Percentiles rank a stretch among this genome's conserved stretches.
Conservation (phyloP, 2,329 filamentous ascomycete species). For the Colletotrichum tabaci region DNA sequence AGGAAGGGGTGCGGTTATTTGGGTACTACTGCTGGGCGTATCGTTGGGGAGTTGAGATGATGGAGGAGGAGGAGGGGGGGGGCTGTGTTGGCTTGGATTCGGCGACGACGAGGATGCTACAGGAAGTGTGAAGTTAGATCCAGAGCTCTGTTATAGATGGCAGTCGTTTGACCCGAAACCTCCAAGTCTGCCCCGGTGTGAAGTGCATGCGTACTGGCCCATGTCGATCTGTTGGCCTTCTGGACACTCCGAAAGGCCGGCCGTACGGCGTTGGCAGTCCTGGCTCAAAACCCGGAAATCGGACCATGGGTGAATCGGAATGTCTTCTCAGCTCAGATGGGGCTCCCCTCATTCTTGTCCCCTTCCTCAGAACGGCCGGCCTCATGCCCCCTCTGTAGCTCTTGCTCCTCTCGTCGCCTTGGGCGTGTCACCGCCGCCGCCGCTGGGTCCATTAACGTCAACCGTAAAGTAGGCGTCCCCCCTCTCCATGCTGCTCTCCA, state of each 20-base stretch:
- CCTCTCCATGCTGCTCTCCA: constrained; percentile 17
- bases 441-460: background rate
- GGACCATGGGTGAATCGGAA: background rate
- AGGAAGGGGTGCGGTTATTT: background rate
- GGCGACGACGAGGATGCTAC: no score
- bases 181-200: background rate
- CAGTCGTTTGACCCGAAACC: background rate
- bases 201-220: background rate
- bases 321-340: background rate
- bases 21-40: constrained; percentile 10
- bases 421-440: background rate
- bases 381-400: constrained; percentile 11
- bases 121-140: background rate
- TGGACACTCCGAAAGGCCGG: no score
- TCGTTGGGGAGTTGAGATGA: background rate
- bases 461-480: constrained; percentile 18
- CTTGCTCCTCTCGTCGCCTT: constrained; percentile 1
- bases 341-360: background rate
- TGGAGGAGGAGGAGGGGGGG: background rate
- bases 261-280: background rate
- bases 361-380: background rate
- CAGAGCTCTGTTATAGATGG: background rate
- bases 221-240: background rate
- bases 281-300: background rate
- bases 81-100: background rate